Conservation (phyloP, 441 rosid genomes). For the Theobroma grandiflorum region DNA sequence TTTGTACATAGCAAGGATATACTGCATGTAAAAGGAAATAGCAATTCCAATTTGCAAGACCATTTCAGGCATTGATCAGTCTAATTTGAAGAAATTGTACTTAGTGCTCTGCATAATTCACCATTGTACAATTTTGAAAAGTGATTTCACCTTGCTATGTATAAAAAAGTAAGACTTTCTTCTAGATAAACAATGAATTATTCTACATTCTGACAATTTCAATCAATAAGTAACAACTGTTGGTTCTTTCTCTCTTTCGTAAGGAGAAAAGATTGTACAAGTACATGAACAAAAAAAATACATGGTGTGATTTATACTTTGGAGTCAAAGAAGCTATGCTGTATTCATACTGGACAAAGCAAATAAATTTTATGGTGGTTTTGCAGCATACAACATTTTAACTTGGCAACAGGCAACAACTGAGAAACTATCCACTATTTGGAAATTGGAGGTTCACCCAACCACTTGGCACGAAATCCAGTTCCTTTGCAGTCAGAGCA, state of each 20-base stretch:
- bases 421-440: constrained; percentile 39
- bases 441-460: constrained; percentile 71
- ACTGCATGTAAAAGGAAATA: neutral
- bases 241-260: neutral
- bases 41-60: neutral
- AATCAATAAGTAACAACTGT: neutral
- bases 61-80: neutral
- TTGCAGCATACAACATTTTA: neutral
- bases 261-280: constrained; percentile 12
- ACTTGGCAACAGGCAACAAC: neutral
- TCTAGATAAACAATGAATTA: neutral
- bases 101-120: neutral
- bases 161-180: neutral
- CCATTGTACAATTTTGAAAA: neutral
- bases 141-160: neutral
- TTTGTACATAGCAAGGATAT: neutral
- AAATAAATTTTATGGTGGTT: neutral
- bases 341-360: neutral
- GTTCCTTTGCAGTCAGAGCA: constrained; percentile 91
- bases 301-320: constrained; percentile 7
- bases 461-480: constrained; percentile 95
- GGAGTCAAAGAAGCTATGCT: neutral
- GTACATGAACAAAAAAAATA: neutral
- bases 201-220: neutral
- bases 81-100: neutral